These are phyloP conservation scores for Chalciporus sp. DNA, from an alignment of 1,284 basidiomycete species.

Conservation along the genomic window DNA sequence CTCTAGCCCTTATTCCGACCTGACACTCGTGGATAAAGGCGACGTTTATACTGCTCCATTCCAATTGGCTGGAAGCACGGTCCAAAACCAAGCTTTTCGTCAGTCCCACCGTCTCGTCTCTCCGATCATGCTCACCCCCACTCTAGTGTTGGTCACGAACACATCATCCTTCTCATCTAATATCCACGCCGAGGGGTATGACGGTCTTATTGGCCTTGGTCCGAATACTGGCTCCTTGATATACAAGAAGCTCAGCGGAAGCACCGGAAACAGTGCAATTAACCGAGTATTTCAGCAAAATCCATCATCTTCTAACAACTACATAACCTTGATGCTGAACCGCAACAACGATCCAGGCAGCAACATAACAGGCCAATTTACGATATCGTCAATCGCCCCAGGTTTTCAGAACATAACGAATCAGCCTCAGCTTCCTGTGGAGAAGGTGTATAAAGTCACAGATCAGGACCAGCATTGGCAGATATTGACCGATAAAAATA, in stretches of 20 bases:
- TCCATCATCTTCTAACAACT: constrained; percentile 55
- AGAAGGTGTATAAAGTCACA: constrained; percentile 47
- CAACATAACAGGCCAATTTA: constrained; percentile 55
- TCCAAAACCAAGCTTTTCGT: constrained; percentile 73
- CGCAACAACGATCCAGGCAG: constrained; percentile 56
- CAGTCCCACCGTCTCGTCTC: constrained; percentile 32
- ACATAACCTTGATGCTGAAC: constrained; percentile 68
- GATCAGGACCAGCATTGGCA: constrained; percentile 77
- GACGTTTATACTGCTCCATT: constrained; percentile 59
- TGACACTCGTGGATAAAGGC: constrained; percentile 43
- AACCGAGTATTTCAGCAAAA: constrained; percentile 63
- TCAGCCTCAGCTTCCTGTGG: constrained; percentile 67
- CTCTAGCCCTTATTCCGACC: not conserved
- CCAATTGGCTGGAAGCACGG: constrained; percentile 56
- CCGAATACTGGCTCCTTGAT: constrained; percentile 72
- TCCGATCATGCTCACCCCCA: constrained; percentile 6
- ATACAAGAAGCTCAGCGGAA: constrained; percentile 52
- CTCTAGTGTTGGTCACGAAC: constrained; percentile 68
- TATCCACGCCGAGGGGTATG: constrained; percentile 61
- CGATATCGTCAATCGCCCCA: constrained; percentile 50
- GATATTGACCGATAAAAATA: constrained; percentile 60
- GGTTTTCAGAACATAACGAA: constrained; percentile 61
- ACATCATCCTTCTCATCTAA: constrained; percentile 67
- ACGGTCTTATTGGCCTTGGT: constrained; percentile 74
- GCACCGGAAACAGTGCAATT: constrained; percentile 56